A percentile compares a stretch with the other conserved stretches of the same genome.
phyloP scores from a whole-genome alignment of 148 eudicot species.

The Beta vulgaris region DNA sequence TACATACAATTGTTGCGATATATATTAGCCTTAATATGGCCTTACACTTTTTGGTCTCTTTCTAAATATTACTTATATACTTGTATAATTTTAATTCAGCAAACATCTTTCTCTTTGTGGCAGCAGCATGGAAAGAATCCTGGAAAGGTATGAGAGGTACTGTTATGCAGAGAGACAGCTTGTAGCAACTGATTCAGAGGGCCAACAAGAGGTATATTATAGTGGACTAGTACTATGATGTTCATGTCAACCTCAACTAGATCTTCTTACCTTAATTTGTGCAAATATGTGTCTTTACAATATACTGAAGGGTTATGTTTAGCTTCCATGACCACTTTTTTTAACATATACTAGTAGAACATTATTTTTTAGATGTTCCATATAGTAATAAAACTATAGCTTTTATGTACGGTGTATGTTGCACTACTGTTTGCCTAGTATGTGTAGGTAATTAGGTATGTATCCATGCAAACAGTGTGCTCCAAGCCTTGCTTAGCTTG shows the following conservation, averaged over 20 bases:
- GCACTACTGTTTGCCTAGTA: too few relatives aligned
- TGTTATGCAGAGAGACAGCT: slow-evolving; percentile 51
- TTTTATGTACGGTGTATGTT: too few relatives aligned
- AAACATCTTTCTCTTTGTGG: neutral
- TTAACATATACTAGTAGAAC: too few relatives aligned
- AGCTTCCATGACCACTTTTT: neutral
- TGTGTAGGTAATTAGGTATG: too few relatives aligned
- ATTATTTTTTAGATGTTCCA: too few relatives aligned
- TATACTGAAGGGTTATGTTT: neutral
- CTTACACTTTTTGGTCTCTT: too few relatives aligned
- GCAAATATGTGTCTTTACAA: neutral
- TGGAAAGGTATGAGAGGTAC: slow-evolving; percentile 81
- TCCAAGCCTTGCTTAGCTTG: too few relatives aligned
- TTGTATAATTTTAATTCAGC: neutral
- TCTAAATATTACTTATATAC: neutral
- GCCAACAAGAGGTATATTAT: slow-evolving; percentile 41
- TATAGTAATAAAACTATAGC: too few relatives aligned
- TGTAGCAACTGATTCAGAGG: slow-evolving; percentile 29
- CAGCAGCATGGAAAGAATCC: slow-evolving; percentile 66
- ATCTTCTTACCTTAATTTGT: neutral
- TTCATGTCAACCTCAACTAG: neutral
- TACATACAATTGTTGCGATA: too few relatives aligned
- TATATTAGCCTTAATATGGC: too few relatives aligned
- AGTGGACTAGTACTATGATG: neutral
- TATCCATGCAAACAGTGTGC: too few relatives aligned